Percentiles rank a stretch among this genome's conserved stretches.
Evolutionary conservation across 2,329 filamentous ascomycete species (phyloP).

Genomic region (Apiospora pterosperma): DNA sequence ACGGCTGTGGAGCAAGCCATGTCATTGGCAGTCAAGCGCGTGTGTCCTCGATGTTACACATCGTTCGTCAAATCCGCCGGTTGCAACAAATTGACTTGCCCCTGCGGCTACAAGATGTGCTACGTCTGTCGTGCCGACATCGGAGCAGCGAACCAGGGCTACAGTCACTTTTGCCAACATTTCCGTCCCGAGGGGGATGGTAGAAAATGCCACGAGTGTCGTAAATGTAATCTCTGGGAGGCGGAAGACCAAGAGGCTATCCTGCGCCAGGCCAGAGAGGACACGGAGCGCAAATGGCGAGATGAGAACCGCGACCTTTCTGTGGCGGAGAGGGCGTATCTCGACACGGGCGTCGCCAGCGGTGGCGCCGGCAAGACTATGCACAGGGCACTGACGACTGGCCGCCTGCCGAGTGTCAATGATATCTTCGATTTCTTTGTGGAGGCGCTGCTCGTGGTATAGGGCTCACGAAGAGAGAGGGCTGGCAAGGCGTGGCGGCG

Average conservation of each 20-base stretch:
- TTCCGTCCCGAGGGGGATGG: constrained; percentile 78
- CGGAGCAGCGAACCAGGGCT: constrained; percentile 62
- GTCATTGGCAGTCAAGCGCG: constrained; percentile 90
- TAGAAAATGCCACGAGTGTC: constrained; percentile 72
- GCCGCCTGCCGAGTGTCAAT: constrained; percentile 21
- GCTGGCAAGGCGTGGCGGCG: too few species aligned
- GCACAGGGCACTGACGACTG: constrained; percentile 13
- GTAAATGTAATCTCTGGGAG: constrained; percentile 76
- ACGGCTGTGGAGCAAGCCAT: constrained; percentile 90
- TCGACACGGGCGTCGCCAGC: constrained; percentile 47
- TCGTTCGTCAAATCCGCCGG: constrained; percentile 90
- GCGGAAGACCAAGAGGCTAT: constrained; percentile 69
- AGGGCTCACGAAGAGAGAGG: background rate
- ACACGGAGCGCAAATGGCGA: constrained; percentile 70
- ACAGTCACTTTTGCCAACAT: constrained; percentile 94
- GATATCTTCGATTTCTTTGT: constrained; percentile 28
- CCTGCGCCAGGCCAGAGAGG: constrained; percentile 63
- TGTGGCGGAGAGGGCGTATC: constrained; percentile 51
- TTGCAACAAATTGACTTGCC: constrained; percentile 95
- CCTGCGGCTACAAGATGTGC: constrained; percentile 97
- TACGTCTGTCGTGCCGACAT: constrained; percentile 87
- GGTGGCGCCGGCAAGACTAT: constrained; percentile 14
- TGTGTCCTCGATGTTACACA: constrained; percentile 86
- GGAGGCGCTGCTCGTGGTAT: constrained; percentile 22
- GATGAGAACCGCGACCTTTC: constrained; percentile 59